Percentiles rank a stretch among this genome's conserved stretches.
Evolutionary conservation across 805 yeast genomes (phyloP).

Genomic region (Candida insectalens): DNA sequence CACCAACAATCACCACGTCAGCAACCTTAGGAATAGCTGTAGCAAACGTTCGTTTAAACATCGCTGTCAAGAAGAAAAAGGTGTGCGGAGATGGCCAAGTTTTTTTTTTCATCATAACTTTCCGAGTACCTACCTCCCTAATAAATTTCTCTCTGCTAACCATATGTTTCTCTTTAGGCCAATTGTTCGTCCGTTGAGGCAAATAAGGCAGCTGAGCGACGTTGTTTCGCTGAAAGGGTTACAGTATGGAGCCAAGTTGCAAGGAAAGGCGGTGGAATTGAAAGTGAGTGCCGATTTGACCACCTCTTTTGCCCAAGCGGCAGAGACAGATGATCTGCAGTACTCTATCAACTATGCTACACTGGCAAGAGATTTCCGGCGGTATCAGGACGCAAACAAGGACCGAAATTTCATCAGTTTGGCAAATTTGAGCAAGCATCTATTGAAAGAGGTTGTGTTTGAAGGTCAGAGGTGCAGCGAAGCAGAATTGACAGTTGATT

Average conservation of each 20-base stretch:
- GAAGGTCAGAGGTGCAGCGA: constrained; percentile 9
- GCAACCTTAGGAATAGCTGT: constrained; percentile 19
- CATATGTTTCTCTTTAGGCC: too few relatives aligned
- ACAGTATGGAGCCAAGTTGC: too few relatives aligned
- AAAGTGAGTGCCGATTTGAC: constrained; percentile 39
- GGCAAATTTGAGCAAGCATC: constrained; percentile 23
- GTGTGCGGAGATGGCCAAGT: neutral
- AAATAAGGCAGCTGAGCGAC: too few relatives aligned
- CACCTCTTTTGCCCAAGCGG: constrained; percentile 66
- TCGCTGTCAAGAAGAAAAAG: neutral
- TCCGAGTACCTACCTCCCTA: too few relatives aligned
- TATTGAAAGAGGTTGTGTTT: constrained; percentile 13
- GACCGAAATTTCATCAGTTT: constrained; percentile 32
- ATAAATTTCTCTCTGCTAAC: too few relatives aligned
- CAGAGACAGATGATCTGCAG: constrained; percentile 69
- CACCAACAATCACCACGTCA: constrained; percentile 87
- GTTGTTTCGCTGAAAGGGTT: too few relatives aligned
- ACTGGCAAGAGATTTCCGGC: constrained; percentile 55
- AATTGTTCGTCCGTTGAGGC: too few relatives aligned
- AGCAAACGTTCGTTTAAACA: constrained; percentile 18
- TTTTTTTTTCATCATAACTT: too few relatives aligned
- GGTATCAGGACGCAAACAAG: constrained; percentile 34
- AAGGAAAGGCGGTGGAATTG: constrained; percentile 6
- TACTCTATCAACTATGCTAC: constrained; percentile 86
- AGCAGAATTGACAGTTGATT: constrained; percentile 9